phyloP scores from a whole-genome alignment of 2,329 filamentous ascomycete genomes.

The Ustilaginoidea virens region DNA sequence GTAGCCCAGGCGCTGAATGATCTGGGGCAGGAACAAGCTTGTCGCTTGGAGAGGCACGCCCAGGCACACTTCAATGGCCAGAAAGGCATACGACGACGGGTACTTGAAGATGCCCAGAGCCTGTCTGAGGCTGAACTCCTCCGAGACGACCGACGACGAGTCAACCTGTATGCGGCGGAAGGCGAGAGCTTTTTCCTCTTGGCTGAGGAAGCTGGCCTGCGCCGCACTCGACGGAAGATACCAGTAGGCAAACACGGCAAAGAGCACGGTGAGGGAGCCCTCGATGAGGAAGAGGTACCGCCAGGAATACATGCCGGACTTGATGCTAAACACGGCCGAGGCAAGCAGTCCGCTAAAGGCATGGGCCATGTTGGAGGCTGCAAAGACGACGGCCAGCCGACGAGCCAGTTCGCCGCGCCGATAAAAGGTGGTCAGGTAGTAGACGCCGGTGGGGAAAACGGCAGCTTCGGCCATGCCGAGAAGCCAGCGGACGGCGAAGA shows the following conservation, averaged over 20 bases:
- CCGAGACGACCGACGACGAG: slow-evolving; percentile 45
- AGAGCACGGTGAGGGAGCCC: slow-evolving; percentile 40
- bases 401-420: slow-evolving; percentile 28
- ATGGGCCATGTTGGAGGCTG: slow-evolving; percentile 57
- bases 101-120: slow-evolving; percentile 34
- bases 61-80: slow-evolving; percentile 42
- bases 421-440: slow-evolving; percentile 37
- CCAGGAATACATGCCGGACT: slow-evolving; percentile 24
- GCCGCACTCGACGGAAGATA: slow-evolving; percentile 52
- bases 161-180: slow-evolving; percentile 63
- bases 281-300: slow-evolving; percentile 40
- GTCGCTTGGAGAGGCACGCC: slow-evolving; percentile 43
- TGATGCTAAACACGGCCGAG: slow-evolving; percentile 33
- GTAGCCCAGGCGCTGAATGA: slow-evolving; percentile 32
- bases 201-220: slow-evolving; percentile 48
- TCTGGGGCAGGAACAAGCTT: slow-evolving; percentile 37
- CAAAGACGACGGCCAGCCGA: slow-evolving; percentile 52
- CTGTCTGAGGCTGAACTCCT: slow-evolving; percentile 34
- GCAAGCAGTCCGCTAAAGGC: slow-evolving; percentile 32
- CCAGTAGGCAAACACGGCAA: slow-evolving; percentile 49
- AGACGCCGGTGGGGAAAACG: slow-evolving; percentile 38
- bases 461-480: slow-evolving; percentile 39
- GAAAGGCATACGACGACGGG: slow-evolving; percentile 31
- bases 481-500: slow-evolving; percentile 33
- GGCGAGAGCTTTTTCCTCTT: slow-evolving; percentile 52